Conservation (phyloP, 768 basidiomycete species). For the Hirschioporus abietinus region DNA sequence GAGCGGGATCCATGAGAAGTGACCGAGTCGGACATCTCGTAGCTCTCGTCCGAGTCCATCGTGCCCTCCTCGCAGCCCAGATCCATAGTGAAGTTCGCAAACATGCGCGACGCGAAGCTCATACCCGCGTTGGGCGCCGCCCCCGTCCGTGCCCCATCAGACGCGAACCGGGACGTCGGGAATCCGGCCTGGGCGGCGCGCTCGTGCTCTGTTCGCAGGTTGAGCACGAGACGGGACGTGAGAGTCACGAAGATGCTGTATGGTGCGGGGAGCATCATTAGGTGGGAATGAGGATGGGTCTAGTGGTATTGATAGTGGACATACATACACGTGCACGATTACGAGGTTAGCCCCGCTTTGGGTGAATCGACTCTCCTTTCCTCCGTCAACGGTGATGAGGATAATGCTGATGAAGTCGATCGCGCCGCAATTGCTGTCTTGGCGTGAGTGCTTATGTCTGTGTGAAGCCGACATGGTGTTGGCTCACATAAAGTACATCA, state of each 20-base stretch:
- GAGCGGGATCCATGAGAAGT: neutral
- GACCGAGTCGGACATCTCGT: neutral
- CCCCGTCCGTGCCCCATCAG: neutral
- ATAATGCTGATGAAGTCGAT: neutral
- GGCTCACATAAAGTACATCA: conserved; percentile 1
- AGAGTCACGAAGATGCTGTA: neutral
- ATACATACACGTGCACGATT: neutral
- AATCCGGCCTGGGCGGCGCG: neutral
- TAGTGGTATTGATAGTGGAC: neutral
- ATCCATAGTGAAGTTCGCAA: neutral
- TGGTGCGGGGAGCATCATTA: neutral
- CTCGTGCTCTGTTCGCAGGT: neutral
- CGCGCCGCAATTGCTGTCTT: neutral
- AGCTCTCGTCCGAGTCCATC: neutral
- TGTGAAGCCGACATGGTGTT: neutral
- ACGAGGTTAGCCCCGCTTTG: neutral
- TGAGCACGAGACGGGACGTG: neutral
- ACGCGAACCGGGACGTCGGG: neutral
- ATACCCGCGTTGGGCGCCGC: neutral
- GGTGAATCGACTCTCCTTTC: neutral
- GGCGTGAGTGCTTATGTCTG: neutral
- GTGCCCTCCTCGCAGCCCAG: neutral
- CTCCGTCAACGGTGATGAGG: neutral
- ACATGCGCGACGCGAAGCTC: neutral
- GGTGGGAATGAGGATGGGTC: neutral